These are phyloP conservation scores for Backusella sp. DNA, from an alignment of 192 early-diverging fungal genomes.

Conservation along the genomic window DNA sequence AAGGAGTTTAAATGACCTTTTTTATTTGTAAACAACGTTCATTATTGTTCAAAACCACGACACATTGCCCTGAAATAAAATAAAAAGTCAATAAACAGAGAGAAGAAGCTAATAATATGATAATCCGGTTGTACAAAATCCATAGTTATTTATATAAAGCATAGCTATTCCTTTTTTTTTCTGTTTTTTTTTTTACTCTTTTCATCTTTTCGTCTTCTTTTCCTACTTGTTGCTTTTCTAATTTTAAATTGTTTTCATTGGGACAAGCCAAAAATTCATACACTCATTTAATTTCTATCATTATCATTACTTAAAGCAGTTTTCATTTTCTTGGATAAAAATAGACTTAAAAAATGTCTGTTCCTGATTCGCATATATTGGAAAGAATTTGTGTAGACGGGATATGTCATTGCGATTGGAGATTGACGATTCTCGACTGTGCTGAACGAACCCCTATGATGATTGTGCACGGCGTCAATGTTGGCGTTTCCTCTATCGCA, in stretches of 20 bases:
- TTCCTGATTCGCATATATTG: constrained; percentile 6
- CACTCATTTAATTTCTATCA: background rate
- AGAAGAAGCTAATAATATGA: background rate
- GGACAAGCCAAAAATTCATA: background rate
- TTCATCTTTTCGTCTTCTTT: background rate
- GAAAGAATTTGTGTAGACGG: constrained; percentile 11
- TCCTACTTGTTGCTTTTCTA: background rate
- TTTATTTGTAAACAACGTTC: background rate
- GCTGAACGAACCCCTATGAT: constrained; percentile 9
- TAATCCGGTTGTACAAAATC: background rate
- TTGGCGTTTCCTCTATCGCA: constrained; percentile 10
- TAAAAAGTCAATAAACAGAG: background rate
- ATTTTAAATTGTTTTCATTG: background rate
- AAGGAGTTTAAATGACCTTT: background rate
- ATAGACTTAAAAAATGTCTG: background rate
- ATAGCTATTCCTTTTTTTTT: background rate
- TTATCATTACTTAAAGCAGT: background rate
- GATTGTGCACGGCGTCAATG: constrained; percentile 17
- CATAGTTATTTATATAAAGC: background rate
- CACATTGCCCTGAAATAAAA: background rate
- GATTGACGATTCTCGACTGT: constrained; percentile 18
- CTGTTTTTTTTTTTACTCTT: background rate
- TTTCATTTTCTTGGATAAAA: background rate
- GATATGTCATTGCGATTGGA: constrained; percentile 24
- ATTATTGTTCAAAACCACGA: background rate